Evolutionary conservation across 73 alveolate species (phyloP), one percentile per base, ranked within the genome.

Genomic region (Uronychia setigera): DNA sequence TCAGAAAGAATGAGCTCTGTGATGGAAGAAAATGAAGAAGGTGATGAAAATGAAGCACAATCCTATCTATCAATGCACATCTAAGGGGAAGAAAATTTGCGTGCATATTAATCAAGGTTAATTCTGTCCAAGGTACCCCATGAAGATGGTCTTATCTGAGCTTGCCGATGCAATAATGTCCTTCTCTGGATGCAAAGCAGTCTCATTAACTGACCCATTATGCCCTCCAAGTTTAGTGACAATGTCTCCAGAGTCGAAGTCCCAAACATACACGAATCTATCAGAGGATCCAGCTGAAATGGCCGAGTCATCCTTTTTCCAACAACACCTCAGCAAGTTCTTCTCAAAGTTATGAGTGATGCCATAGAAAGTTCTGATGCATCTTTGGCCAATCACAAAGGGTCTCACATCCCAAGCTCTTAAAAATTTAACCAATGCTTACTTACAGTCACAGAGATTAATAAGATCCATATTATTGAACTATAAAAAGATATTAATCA

Each of bases 221-320:
- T 97, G 99, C 1, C 99, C 99, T 76, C 98, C 98, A 33, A 97
- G 88, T 88, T 93, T 92, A 60, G 94, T 93, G 28, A 92, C 91
- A 76, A 95, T 84, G 76, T 94, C 91, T 0, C 96, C 95, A 19
- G 96, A 81, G 74, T 92, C 92, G 5, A 87, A 95, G 87, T 97
- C 97, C 99, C 99, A 97, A 67, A 97, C 89, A 86, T 96, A 95
- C 60, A 95, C 97, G 80, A 95, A 89, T 88, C 95, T 97, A 92
- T 97, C 99, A 0, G 98, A 94, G 26, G 98, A 94, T 5, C 99
- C 99, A 74, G 98, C 97, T 33, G 98, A 87, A 29, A 96, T 85
- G 32, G 74, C 81, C 34, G 92, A 87, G 77, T 93, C 98, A 86
- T 95, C 96, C 31, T 80, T 87, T 80, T 81, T 94, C 98, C 98